Percentiles rank a stretch among this genome's conserved stretches.
These are phyloP conservation scores for Rosa persica DNA, from an alignment of 306 rosid species.

Conservation along the genomic window DNA sequence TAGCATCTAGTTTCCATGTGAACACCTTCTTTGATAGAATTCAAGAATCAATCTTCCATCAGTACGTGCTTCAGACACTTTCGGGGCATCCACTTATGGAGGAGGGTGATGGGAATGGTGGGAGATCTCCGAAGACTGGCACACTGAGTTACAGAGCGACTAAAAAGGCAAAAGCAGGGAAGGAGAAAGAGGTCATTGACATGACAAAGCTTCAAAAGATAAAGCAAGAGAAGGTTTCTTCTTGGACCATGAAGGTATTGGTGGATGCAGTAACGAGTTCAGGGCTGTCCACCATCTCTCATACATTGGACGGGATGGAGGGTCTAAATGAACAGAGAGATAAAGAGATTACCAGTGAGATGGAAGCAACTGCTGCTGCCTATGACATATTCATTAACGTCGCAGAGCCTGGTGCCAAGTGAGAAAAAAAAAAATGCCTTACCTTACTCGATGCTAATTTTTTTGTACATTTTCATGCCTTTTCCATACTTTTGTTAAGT, in stretches of 20 bases:
- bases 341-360: slow-evolving; percentile 81
- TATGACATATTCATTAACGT: no score
- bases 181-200: slow-evolving; percentile 59
- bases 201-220: slow-evolving; percentile 66
- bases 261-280: slow-evolving; percentile 75
- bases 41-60: slow-evolving; percentile 82
- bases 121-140: slow-evolving; percentile 36
- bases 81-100: slow-evolving; percentile 68
- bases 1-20: slow-evolving; percentile 79
- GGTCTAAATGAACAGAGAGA: slow-evolving; percentile 51
- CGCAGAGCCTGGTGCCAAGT: no score
- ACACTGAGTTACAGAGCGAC: slow-evolving; percentile 63
- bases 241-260: slow-evolving; percentile 94
- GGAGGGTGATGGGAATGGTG: slow-evolving; percentile 52
- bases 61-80: slow-evolving; percentile 73
- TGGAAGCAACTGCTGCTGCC: slow-evolving; percentile 89
- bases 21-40: slow-evolving; percentile 83
- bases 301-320: slow-evolving; percentile 53
- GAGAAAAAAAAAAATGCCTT: slow-evolving; percentile 29
- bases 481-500: slow-evolving; percentile 1
- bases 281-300: slow-evolving; percentile 72
- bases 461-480: not conserved
- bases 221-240: slow-evolving; percentile 84
- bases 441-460: not conserved
- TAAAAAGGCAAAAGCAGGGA: slow-evolving; percentile 40